These are phyloP conservation scores for Acrocalymma vagum DNA, from an alignment of 2,329 filamentous ascomycete species.

Conservation along the genomic window DNA sequence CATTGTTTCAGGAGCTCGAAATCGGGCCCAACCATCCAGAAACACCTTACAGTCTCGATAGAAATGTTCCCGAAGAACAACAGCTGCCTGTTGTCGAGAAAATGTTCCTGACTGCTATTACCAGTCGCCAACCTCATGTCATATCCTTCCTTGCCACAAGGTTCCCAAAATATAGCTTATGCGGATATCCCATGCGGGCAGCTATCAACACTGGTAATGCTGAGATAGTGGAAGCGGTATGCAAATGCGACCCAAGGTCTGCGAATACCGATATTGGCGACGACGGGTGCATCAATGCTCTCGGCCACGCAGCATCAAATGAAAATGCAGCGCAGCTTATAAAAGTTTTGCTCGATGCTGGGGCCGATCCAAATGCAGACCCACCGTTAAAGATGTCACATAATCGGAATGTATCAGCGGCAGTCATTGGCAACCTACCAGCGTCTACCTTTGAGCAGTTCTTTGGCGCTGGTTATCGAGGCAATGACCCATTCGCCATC, in stretches of 20 bases:
- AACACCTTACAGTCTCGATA: constrained; percentile 5
- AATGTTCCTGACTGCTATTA: constrained; percentile 7
- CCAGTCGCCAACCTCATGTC: constrained; percentile 1
- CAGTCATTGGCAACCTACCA: constrained; percentile 3
- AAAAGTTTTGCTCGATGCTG: constrained; percentile 15
- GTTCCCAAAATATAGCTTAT: constrained; percentile 3
- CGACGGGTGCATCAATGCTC: constrained; percentile 4
- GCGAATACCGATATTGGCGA: constrained; percentile 6
- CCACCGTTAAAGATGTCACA: constrained; percentile 11
- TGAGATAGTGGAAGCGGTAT: constrained; percentile 6
- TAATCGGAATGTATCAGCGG: constrained; percentile 10
- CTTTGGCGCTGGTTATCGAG: constrained; percentile 11
- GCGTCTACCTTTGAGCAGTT: constrained; percentile 13
- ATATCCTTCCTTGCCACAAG: constrained; percentile 7
- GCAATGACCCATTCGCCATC: constrained; percentile 7
- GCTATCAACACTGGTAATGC: constrained; percentile 9
- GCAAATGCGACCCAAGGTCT: constrained; percentile 3
- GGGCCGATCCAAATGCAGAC: constrained; percentile 9
- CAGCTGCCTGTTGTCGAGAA: constrained; percentile 2
- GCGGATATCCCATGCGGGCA: constrained; percentile 3
- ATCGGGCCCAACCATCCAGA: constrained; percentile 6
- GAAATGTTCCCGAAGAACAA: constrained; percentile 3
- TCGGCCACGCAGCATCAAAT: constrained; percentile 9
- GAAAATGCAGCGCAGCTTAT: constrained; percentile 8
- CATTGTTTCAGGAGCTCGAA: constrained; percentile 2